A percentile compares a stretch with the other conserved stretches of the same genome.
Conservation (phyloP, 78 protist species). For the Planoprotostelium fungivorum region DNA sequence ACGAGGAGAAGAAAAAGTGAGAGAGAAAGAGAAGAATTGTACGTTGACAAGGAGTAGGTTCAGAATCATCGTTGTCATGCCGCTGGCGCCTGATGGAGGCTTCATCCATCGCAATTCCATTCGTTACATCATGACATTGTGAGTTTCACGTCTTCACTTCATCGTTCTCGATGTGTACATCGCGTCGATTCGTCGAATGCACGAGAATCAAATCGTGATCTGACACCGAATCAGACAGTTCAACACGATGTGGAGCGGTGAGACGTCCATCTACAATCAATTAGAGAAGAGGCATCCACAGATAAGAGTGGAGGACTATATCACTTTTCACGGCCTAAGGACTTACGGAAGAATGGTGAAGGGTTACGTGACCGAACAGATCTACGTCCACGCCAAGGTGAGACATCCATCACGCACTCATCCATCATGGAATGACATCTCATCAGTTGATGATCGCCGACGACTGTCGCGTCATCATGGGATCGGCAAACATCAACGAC, state of each 20-base stretch:
- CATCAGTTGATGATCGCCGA: constrained; percentile 74
- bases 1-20: constrained; percentile 29
- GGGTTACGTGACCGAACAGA: constrained; percentile 34
- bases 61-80: constrained; percentile 30
- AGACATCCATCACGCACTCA: no score
- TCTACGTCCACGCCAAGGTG: constrained; percentile 84
- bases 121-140: no score
- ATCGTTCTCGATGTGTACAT: no score
- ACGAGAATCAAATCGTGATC: no score
- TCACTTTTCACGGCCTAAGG: constrained; percentile 35
- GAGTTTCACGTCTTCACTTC: constrained; percentile 6
- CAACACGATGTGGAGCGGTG: constrained; percentile 9
- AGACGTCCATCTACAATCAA: constrained; percentile 15
- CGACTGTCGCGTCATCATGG: constrained; percentile 72
- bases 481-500: constrained; percentile 87
- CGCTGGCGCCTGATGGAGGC: constrained; percentile 59
- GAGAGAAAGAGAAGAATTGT: no score
- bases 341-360: constrained; percentile 48
- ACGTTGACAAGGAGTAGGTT: constrained; percentile 23
- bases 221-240: constrained; percentile 37
- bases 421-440: no score
- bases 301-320: constrained; percentile 28
- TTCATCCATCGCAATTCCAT: no score
- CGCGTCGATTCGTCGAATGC: no score
- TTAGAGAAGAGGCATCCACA: constrained; percentile 33